Percentiles rank a stretch among this genome's conserved stretches.
Conservation (phyloP, 2,329 filamentous ascomycete genomes). For the Moelleriella libera region DNA sequence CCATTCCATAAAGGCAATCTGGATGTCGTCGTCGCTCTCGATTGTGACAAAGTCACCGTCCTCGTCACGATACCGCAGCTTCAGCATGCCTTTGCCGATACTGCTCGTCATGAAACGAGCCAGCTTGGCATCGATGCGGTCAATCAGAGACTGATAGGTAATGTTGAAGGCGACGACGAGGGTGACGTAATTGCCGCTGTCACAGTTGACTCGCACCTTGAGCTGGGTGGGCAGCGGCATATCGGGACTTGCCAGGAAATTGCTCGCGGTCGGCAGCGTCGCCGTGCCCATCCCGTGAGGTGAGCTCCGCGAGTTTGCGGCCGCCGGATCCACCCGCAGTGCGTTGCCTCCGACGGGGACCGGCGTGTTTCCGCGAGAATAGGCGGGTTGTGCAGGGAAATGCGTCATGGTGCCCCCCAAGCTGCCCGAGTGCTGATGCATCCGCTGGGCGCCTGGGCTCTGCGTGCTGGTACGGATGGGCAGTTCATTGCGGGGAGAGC, state of each 20-base stretch:
- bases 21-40: constrained; percentile 89
- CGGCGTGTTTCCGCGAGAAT: constrained; percentile 32
- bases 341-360: constrained; percentile 17
- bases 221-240: constrained; percentile 56
- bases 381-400: constrained; percentile 40
- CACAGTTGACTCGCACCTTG: constrained; percentile 90
- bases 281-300: constrained; percentile 30
- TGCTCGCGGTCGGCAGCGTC: constrained; percentile 11
- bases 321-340: constrained; percentile 23
- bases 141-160: constrained; percentile 81
- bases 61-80: constrained; percentile 80
- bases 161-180: constrained; percentile 96
- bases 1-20: constrained; percentile 92
- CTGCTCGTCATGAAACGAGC: constrained; percentile 73
- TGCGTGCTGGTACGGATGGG: constrained; percentile 57
- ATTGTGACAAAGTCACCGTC: constrained; percentile 91
- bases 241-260: constrained; percentile 29
- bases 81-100: constrained; percentile 68
- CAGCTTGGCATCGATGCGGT: constrained; percentile 92
- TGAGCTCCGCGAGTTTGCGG: constrained; percentile 26
- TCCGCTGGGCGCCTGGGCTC: constrained; percentile 52
- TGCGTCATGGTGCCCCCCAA: constrained; percentile 39
- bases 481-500: constrained; percentile 58
- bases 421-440: constrained; percentile 32
- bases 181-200: constrained; percentile 74